These are phyloP conservation scores for Dichotomopilus funicola DNA, from an alignment of 2,329 filamentous ascomycete genomes.

Conservation along the genomic window DNA sequence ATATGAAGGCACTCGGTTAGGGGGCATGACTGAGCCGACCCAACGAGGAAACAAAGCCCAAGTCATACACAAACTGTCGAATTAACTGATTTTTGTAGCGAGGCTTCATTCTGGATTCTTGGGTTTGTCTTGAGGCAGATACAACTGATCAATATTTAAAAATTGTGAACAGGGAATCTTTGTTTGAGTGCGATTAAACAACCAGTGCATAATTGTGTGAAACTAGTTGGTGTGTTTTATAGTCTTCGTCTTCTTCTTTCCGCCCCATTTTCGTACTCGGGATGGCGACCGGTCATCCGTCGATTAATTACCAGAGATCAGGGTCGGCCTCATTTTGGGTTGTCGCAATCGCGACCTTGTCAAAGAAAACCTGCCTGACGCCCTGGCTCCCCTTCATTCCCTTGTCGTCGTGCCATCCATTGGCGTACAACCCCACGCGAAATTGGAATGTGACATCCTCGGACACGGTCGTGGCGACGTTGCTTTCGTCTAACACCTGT, in stretches of 20 bases:
- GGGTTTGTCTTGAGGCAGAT: too few relatives aligned
- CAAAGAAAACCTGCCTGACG: conserved; percentile 43
- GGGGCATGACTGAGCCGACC: too few relatives aligned
- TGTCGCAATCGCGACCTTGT: conserved; percentile 41
- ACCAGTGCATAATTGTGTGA: too few relatives aligned
- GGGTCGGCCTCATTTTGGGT: conserved; percentile 35
- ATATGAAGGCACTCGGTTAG: too few relatives aligned
- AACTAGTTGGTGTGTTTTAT: neutral
- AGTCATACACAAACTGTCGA: too few relatives aligned
- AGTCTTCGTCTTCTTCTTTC: neutral
- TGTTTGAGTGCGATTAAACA: too few relatives aligned
- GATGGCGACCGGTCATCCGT: too few relatives aligned
- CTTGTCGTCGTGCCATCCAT: conserved; percentile 41
- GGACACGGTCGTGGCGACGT: conserved; percentile 39
- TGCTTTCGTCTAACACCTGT: conserved; percentile 36
- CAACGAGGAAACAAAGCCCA: too few relatives aligned
- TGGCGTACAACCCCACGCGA: conserved; percentile 43
- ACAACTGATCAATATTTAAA: too few relatives aligned
- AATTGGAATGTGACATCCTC: conserved; percentile 40
- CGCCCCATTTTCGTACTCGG: neutral
- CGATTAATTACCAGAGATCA: neutral
- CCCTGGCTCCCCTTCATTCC: conserved; percentile 35
- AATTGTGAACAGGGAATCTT: too few relatives aligned
- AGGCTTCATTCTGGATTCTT: too few relatives aligned
- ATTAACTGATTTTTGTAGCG: too few relatives aligned